Evolutionary conservation across 495 filamentous ascomycete genomes (phyloP).

Genomic region (Lichenothelia convexa): DNA sequence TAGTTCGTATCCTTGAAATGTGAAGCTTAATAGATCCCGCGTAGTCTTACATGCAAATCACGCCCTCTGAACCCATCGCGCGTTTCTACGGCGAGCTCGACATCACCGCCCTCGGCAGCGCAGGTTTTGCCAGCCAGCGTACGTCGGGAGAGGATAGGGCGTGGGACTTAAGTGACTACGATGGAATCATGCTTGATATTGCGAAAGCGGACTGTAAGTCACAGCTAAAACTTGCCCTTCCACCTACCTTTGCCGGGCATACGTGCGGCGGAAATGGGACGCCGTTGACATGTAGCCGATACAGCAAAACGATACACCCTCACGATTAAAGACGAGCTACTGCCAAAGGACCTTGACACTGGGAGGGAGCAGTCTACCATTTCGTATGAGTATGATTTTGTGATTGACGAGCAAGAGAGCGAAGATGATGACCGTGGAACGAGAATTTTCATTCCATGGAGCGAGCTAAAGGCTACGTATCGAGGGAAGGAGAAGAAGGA

Average conservation of each 20-base stretch:
- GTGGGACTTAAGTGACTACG: conserved; percentile 21
- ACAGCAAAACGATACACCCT: conserved; percentile 46
- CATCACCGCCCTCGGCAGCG: conserved; percentile 55
- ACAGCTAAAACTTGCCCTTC: not conserved
- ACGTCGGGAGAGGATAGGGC: conserved; percentile 24
- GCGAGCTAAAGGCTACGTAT: conserved; percentile 49
- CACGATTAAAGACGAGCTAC: conserved; percentile 48
- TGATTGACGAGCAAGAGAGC: conserved; percentile 4
- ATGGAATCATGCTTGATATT: conserved; percentile 17
- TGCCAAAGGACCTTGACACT: conserved; percentile 32
- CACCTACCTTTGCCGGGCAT: too few relatives aligned
- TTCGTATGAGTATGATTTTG: conserved; percentile 38
- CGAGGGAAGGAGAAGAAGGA: conserved; percentile 44
- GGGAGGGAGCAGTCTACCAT: conserved; percentile 44
- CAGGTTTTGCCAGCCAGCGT: conserved; percentile 66
- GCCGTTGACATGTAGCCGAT: too few relatives aligned
- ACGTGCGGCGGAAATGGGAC: too few relatives aligned
- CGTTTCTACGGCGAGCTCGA: conserved; percentile 53
- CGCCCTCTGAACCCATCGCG: conserved; percentile 15
- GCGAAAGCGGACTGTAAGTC: conserved; percentile 20
- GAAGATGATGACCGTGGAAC: conserved; percentile 3
- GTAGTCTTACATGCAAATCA: conserved; percentile 32
- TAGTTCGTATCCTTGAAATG: not conserved
- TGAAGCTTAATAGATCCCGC: conserved; percentile 7
- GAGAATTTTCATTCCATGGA: conserved; percentile 36